These are phyloP conservation scores for Podospora didyma DNA, from an alignment of 495 filamentous ascomycete species.

Conservation along the genomic window DNA sequence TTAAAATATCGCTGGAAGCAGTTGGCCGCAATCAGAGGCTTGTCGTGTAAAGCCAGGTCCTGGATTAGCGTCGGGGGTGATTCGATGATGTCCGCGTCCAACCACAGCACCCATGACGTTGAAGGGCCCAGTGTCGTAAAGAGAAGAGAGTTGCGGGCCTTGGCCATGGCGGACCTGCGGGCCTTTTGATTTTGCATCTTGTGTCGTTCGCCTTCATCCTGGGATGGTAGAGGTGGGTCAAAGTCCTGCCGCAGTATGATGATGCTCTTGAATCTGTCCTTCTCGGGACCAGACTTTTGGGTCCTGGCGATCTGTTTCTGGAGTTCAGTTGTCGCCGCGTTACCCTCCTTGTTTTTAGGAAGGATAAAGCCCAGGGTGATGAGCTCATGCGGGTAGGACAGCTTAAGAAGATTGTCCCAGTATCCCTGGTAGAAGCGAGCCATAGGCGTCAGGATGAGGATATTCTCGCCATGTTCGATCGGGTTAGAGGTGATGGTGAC, in stretches of 20 bases:
- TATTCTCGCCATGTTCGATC: constrained; percentile 70
- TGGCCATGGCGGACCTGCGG: constrained; percentile 84
- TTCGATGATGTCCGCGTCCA: constrained; percentile 90
- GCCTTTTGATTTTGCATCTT: constrained; percentile 83
- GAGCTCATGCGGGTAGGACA: constrained; percentile 87
- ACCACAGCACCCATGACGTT: constrained; percentile 95
- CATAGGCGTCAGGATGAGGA: constrained; percentile 90
- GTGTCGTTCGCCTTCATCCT: constrained; percentile 85
- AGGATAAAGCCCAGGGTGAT: constrained; percentile 96
- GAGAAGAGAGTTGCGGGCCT: constrained; percentile 86
- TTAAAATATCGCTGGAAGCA: constrained; percentile 91
- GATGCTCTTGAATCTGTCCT: constrained; percentile 82
- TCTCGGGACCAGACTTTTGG: constrained; percentile 68
- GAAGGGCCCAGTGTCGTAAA: constrained; percentile 96
- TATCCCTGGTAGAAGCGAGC: constrained; percentile 89
- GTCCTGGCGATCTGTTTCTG: constrained; percentile 82
- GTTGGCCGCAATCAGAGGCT: constrained; percentile 87
- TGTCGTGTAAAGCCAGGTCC: constrained; percentile 82
- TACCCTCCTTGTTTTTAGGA: constrained; percentile 85
- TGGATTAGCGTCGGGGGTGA: constrained; percentile 83
- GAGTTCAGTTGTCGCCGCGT: constrained; percentile 71
- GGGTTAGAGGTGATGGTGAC: constrained; percentile 76
- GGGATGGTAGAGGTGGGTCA: constrained; percentile 72
- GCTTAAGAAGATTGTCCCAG: constrained; percentile 87
- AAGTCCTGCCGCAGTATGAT: constrained; percentile 96